Conservation (phyloP, 2,329 filamentous ascomycete species). For the Cordyceps fumosorosea region DNA sequence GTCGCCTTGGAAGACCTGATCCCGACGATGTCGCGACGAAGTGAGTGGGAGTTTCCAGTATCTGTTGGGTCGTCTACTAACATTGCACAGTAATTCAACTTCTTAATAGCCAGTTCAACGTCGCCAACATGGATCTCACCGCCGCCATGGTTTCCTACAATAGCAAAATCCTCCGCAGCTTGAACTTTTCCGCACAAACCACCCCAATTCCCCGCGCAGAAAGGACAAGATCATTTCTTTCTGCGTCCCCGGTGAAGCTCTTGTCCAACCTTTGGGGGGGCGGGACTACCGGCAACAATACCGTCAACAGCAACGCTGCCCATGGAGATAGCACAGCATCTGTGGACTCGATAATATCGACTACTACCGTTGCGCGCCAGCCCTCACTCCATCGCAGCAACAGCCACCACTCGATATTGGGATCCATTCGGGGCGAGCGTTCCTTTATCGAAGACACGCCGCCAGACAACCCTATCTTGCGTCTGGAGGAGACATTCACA, state of each 20-base stretch:
- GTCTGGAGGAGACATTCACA: constrained; percentile 77
- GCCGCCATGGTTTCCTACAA: constrained; percentile 70
- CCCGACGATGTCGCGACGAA: constrained; percentile 64
- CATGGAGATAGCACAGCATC: constrained; percentile 40
- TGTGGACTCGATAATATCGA: constrained; percentile 15
- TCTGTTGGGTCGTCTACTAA: constrained; percentile 25
- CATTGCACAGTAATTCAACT: constrained; percentile 58
- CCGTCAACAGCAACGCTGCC: constrained; percentile 48
- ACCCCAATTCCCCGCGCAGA: constrained; percentile 44
- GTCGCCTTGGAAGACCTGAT: constrained; percentile 67
- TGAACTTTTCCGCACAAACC: constrained; percentile 48
- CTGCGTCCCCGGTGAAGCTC: constrained; percentile 84
- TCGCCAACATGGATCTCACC: constrained; percentile 57
- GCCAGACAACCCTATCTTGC: constrained; percentile 60
- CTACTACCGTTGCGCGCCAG: constrained; percentile 33
- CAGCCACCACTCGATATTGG: constrained; percentile 48
- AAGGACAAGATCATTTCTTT: constrained; percentile 60
- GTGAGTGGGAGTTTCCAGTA: constrained; percentile 38
- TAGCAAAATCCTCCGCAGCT: constrained; percentile 65
- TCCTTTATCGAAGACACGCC: constrained; percentile 38
- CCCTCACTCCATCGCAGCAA: constrained; percentile 37
- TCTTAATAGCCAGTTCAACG: constrained; percentile 62
- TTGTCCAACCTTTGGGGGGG: constrained; percentile 77
- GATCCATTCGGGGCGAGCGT: constrained; percentile 42
- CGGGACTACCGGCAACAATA: constrained; percentile 50